Evolutionary conservation across 2,329 filamentous ascomycete species (phyloP), one percentile per base, ranked within the genome.

Genomic region (Macroventuria anomochaeta): DNA sequence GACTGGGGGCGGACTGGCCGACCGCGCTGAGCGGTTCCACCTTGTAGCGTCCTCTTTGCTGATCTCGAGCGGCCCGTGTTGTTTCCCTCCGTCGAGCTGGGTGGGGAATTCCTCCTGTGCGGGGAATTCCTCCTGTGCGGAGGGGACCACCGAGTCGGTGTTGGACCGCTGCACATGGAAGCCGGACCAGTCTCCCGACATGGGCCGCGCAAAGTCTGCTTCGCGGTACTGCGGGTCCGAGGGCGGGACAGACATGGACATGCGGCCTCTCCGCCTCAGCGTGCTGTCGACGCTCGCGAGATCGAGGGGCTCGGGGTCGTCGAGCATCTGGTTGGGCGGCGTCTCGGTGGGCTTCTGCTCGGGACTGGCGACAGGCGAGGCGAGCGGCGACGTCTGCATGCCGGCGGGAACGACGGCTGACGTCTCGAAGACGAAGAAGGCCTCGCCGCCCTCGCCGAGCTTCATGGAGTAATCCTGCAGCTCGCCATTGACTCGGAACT

Each of bases 401-500:
- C 89, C 91, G 73, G 90, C 89, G n/a, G 95, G 95, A 54, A 99
- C 95, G 67, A 86, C 88, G 64, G 93, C 91, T 46, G 88, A 89
- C 7, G 95, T 99, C 78, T 97, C 92, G 70, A 99, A 97, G 60
- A 99, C 92, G 76, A 99, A 99, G 79, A 99, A 99, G 21, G 95
- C 95, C 79, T 99, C 95, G 61, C 95, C 95, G 46, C 91, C 95
- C 73, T 99, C 95, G 37, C 95, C 95, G 17, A 99, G 83, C 79
- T 99, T 99, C 95, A 99, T 99, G 39, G 95, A 87, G 80, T 96
- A 97, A 63, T 95, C 83, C 74, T 96, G 92, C 77, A 95, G 96
- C 57, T 84, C 79, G 69, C 90, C 89, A 81, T 99, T 99, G 82
- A 99, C 93, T 66, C 85, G 85, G 79, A 99, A 99, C 77, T 97